Conservation (phyloP, 2,329 filamentous ascomycete genomes). For the Alternaria arbusti region DNA sequence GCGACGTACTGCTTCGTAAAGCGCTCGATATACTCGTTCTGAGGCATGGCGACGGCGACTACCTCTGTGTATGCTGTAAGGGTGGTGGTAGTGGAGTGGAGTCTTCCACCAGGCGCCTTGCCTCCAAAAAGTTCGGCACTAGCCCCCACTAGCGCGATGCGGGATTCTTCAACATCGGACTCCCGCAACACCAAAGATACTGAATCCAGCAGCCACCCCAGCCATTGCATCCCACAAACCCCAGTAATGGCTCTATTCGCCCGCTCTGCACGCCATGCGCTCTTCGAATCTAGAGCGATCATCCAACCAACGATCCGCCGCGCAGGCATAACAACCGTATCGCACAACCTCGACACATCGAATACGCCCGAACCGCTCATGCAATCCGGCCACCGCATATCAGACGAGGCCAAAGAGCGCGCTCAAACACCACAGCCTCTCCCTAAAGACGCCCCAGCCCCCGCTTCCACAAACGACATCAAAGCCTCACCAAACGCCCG, state of each 20-base stretch:
- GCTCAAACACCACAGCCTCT: conserved; percentile 20
- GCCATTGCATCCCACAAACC: conserved; percentile 20
- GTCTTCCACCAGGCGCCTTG: conserved; percentile 22
- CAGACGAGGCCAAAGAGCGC: conserved; percentile 32
- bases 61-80: conserved; percentile 6
- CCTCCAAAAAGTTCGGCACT: conserved; percentile 30
- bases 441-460: conserved; percentile 19
- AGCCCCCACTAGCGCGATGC: conserved; percentile 25
- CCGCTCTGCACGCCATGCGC: conserved; percentile 67
- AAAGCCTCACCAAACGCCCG: conserved; percentile 30
- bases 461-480: conserved; percentile 19
- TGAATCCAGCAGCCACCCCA: conserved; percentile 5
- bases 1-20: conserved; percentile 67
- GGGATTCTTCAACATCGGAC: conserved; percentile 21
- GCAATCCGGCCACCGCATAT: conserved; percentile 54
- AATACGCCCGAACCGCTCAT: conserved; percentile 52
- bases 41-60: conserved; percentile 63
- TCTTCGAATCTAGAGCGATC: conserved; percentile 63
- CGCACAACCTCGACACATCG: conserved; percentile 47
- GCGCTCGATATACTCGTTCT: conserved; percentile 80
- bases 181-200: conserved; percentile 22
- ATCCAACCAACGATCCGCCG: conserved; percentile 61
- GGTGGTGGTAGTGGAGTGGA: conserved; percentile 13
- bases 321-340: conserved; percentile 53
- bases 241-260: conserved; percentile 50